Evolutionary conservation across 768 basidiomycete genomes (phyloP), one percentile per base, ranked within the genome.

Genomic region (Agaricus sinodeliciosus): DNA sequence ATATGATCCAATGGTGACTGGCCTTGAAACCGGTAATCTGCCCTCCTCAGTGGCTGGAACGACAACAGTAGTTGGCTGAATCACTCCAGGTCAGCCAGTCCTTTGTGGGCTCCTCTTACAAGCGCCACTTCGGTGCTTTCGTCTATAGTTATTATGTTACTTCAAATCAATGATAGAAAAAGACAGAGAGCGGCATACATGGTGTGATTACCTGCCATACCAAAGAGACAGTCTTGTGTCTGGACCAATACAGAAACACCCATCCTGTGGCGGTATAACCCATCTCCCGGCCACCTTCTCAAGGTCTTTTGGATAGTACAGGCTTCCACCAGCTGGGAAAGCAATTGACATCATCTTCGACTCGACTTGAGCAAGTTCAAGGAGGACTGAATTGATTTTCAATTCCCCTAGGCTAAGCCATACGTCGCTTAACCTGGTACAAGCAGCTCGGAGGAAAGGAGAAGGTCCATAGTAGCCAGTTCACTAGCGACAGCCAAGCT

Each of bases 201-300:
- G 79, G 67, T 73, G 62, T 52, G 72, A 64, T 54, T 77, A 73
- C 63, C 73, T 72, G 0, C 77, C 76, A 59, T 65, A 75, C 78
- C 77, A 81, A 62, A 79, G 12, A 58, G 26, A 58, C 56, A 73
- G 41, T 3, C 67, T 71, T 4, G 62, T 57, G 65, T 79, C 78
- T 61, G 70, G 73, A 60, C 75, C 74, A 48, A 77, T 58, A 57
- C 71, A 74, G 67, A 78, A 76, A 48, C 59, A 67, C 64, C 69
- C 52, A 64, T 70, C 69, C 48, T 70, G 54, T 9, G 70, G 64
- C 46, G 69, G 58, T 44, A 78, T 65, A 59, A 64, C 72, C 55
- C 56, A 35, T 54, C 53, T 62, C 62, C 59, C 59, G 9, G 68
- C 60, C n/a, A 68, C 60, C 51, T 71, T 73, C 64, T 72, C 63